Conservation (phyloP, 2,329 filamentous ascomycete species). For the Epichloe sylvatica region DNA sequence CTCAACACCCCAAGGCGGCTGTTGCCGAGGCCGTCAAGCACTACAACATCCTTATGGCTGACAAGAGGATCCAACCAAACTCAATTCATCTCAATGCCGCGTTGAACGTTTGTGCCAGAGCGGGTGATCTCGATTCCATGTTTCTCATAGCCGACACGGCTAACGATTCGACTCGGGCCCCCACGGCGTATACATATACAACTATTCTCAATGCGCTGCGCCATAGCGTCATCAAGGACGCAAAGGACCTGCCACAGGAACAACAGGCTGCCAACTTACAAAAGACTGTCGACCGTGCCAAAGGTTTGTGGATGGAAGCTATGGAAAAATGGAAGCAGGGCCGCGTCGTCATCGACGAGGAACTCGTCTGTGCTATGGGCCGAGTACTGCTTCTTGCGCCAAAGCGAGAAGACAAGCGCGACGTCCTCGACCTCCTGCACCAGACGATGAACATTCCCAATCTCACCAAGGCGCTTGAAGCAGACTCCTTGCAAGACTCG, state of each 20-base stretch:
- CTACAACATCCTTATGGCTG: constrained; percentile 59
- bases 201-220: constrained; percentile 69
- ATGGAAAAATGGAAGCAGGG: constrained; percentile 62
- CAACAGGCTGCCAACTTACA: constrained; percentile 22
- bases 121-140: constrained; percentile 63
- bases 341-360: constrained; percentile 59
- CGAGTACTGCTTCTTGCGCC: constrained; percentile 55
- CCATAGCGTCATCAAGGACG: constrained; percentile 14
- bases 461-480: constrained; percentile 21
- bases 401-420: constrained; percentile 46
- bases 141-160: constrained; percentile 64
- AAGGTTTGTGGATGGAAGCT: constrained; percentile 69
- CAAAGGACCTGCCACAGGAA: constrained; percentile 14
- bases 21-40: constrained; percentile 57
- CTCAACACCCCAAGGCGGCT: constrained; percentile 42
- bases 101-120: constrained; percentile 65
- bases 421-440: constrained; percentile 62
- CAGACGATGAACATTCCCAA: constrained; percentile 68
- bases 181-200: constrained; percentile 62
- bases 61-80: constrained; percentile 52
- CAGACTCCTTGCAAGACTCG: constrained; percentile 10
- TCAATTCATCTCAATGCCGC: constrained; percentile 80
- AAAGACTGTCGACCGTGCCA: constrained; percentile 49
- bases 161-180: constrained; percentile 44
- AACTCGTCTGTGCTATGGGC: constrained; percentile 69